A percentile compares a stretch with the other conserved stretches of the same genome.
Conservation (phyloP, 495 filamentous ascomycete genomes). For the Viridothelium virens region DNA sequence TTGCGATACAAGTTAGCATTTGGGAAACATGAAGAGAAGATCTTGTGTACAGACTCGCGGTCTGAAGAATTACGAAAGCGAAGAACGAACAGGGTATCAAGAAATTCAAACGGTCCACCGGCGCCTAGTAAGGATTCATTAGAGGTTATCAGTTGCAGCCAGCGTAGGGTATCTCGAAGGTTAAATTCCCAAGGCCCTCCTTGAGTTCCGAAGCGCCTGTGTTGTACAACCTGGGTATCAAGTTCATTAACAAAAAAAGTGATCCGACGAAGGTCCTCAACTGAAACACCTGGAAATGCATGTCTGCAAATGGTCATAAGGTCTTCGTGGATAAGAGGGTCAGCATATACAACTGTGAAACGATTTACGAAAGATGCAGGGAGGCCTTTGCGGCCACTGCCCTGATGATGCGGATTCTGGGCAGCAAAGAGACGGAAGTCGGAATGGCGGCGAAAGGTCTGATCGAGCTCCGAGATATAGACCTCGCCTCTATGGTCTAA, state of each 20-base stretch:
- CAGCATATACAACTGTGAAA: slow-evolving; percentile 95
- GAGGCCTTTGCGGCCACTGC: slow-evolving; percentile 89
- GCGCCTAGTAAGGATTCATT: slow-evolving; percentile 47
- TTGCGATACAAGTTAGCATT: slow-evolving; percentile 33
- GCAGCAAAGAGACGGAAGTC: slow-evolving; percentile 90
- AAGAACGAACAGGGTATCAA: slow-evolving; percentile 77
- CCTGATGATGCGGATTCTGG: slow-evolving; percentile 96
- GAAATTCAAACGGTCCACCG: slow-evolving; percentile 56
- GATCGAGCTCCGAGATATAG: slow-evolving; percentile 89
- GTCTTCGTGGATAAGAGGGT: slow-evolving; percentile 74
- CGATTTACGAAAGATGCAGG: slow-evolving; percentile 95
- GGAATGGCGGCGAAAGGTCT: slow-evolving; percentile 81
- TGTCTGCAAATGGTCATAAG: slow-evolving; percentile 70
- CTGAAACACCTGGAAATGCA: slow-evolving; percentile 57
- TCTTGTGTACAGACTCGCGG: slow-evolving; percentile 48
- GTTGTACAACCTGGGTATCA: slow-evolving; percentile 58
- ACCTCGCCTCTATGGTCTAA: slow-evolving; percentile 95
- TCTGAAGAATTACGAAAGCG: slow-evolving; percentile 72
- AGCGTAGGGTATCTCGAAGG: slow-evolving; percentile 81
- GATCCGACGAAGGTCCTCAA: slow-evolving; percentile 49
- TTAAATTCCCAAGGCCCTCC: slow-evolving; percentile 98
- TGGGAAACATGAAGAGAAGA: slow-evolving; percentile 55
- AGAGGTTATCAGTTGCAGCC: slow-evolving; percentile 66
- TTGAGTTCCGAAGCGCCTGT: slow-evolving; percentile 60
- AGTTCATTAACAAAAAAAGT: slow-evolving; percentile 75